Evolutionary conservation across 2,329 filamentous ascomycete genomes (phyloP).

Genomic region (Aspergillus sp.): DNA sequence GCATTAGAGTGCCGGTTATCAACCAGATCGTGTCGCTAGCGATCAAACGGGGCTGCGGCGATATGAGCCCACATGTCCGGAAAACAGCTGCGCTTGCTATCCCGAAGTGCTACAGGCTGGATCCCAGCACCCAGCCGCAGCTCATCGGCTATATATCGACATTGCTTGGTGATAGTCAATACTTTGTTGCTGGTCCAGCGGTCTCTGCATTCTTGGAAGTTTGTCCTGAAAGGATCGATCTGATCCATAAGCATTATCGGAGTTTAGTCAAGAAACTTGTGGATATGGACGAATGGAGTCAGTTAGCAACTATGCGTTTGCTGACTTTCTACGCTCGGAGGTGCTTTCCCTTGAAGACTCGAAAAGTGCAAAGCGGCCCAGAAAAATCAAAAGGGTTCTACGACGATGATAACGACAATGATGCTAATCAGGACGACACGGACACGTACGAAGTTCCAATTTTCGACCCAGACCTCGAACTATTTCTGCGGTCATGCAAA

Average conservation of each 20-base stretch:
- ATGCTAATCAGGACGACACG: conserved; percentile 45
- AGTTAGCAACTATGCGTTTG: conserved; percentile 77
- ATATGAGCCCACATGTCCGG: conserved; percentile 92
- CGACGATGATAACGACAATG: conserved; percentile 60
- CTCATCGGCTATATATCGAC: conserved; percentile 77
- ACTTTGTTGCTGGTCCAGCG: conserved; percentile 93
- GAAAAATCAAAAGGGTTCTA: conserved; percentile 74
- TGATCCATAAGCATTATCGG: conserved; percentile 89
- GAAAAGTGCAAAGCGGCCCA: conserved; percentile 52
- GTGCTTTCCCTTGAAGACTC: conserved; percentile 75
- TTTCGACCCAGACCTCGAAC: conserved; percentile 77
- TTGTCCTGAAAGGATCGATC: conserved; percentile 81
- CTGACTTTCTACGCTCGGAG: conserved; percentile 82
- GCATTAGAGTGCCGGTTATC: conserved; percentile 95
- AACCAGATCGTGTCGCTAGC: conserved; percentile 95
- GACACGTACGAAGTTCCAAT: conserved; percentile 57
- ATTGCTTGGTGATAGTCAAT: conserved; percentile 85
- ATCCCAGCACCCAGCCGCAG: conserved; percentile 81
- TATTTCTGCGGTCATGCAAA: conserved; percentile 76
- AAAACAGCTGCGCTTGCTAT: conserved; percentile 92
- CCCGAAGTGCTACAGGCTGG: conserved; percentile 90
- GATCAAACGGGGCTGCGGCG: conserved; percentile 88
- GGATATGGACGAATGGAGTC: conserved; percentile 99
- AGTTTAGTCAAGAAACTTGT: conserved; percentile 83
- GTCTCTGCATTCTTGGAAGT: conserved; percentile 86